Base-by-base conservation (phyloP, 208 protist species). In the Trypanosoma theileri region DNA sequence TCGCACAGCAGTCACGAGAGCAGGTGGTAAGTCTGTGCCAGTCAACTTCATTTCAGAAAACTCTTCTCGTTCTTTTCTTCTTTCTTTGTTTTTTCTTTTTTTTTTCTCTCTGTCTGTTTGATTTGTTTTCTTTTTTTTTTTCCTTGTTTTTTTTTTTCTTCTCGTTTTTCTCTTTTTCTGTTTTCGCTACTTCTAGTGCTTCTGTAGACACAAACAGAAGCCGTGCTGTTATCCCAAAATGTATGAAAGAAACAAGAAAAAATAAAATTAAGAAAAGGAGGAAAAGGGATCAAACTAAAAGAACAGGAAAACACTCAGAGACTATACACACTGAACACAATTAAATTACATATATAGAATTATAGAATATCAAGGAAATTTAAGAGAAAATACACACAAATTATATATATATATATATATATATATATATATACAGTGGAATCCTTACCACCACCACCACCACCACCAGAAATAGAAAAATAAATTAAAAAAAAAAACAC, bases 1-100 rank as follows among this genome's bases (percentile, higher is more conserved):
- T 19, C 73, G 55, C 59, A 78, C 73, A 13, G 73, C 66, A 0
- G 66, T 64, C 17, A 78, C 44, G 40, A 78, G 58, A 19, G 59
- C 22, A 31, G 73, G 59, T 14, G 64, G 58, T 55, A 76, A 63
- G 31, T 68, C 64, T 16, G 41, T n/a, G n/a, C 26, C n/a, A 31
- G 12, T 16, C 44, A 11, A 48, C 42, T 28, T 61, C 28, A 63
- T 42, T 21, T 31, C 19, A 22, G 19, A 14, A 16, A 22, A 56
- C 1, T 56, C 8, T 16, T 42, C 31, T 22, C 3, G 1, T 13
- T 59, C 41, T 42, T 17, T 42, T n/a, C 16, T 59, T 59, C 3
- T 42, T 44, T 59, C 19, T 59, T 59, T 59, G 1, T 59, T 59
- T 41, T 28, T 59, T 44, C 17, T 28, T 31, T 59, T 59, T 28